Conservation (phyloP, 306 rosid genomes). For the Phaseolus lunatus region DNA sequence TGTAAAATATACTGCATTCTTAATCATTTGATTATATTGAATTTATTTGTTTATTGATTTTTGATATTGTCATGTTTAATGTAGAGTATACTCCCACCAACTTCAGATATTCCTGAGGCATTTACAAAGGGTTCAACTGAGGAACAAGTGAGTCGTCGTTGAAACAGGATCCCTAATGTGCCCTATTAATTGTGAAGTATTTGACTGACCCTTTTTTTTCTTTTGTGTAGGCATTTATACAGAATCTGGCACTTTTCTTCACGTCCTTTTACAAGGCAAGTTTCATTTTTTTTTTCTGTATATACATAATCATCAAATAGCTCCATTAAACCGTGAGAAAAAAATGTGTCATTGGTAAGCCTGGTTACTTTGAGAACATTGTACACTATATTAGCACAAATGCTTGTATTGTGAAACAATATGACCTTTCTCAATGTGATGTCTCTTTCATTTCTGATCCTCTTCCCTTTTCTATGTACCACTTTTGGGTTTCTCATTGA, state of each 20-base stretch:
- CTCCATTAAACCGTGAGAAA: no score
- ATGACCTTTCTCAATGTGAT: background rate
- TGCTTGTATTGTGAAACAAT: background rate
- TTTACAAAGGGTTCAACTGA: slow-evolving; percentile 84
- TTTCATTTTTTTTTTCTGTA: no score
- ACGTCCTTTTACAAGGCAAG: slow-evolving; percentile 89
- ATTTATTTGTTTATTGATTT: slow-evolving; percentile 37
- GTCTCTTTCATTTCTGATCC: background rate
- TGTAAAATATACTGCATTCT: background rate
- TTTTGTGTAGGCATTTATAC: slow-evolving; percentile 78
- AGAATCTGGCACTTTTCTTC: slow-evolving; percentile 92
- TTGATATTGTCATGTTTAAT: slow-evolving; percentile 9
- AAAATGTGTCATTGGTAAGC: no score
- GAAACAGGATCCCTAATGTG: background rate
- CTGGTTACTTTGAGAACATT: no score
- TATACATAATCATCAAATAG: no score
- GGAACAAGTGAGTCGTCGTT: slow-evolving; percentile 71
- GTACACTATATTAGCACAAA: slow-evolving; percentile 2
- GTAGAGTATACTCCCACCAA: slow-evolving; percentile 77
- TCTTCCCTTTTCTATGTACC: background rate
- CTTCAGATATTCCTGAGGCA: slow-evolving; percentile 89
- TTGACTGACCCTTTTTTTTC: slow-evolving; percentile 26
- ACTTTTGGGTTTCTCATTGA: slow-evolving; percentile 2
- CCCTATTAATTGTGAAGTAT: slow-evolving; percentile 7
- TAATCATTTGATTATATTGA: background rate